phyloP scores from a whole-genome alignment of 139 green algal species.

The Auxenochlorella pyrenoidosa region DNA sequence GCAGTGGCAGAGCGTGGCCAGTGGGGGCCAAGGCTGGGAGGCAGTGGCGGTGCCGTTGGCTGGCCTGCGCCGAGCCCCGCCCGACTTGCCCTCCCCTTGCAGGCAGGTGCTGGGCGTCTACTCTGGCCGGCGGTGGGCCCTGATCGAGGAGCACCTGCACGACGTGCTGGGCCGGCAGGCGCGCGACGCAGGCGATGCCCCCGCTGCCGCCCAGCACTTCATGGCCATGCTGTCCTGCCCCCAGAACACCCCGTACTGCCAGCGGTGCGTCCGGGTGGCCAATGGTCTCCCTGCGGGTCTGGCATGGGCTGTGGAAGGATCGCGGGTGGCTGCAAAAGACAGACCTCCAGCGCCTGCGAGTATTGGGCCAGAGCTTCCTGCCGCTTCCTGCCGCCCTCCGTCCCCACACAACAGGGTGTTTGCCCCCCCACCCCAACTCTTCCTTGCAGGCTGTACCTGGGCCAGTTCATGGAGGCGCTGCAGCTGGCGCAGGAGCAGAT shows the following conservation, averaged over 20 bases:
- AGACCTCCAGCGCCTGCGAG: too few species aligned
- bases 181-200: conserved; percentile 57
- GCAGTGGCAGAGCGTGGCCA: too few species aligned
- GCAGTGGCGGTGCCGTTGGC: too few species aligned
- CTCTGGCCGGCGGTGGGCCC: conserved; percentile 66
- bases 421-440: too few species aligned
- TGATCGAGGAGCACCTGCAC: conserved; percentile 92
- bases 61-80: too few species aligned
- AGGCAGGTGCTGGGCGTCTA: conserved; percentile 82
- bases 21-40: too few species aligned
- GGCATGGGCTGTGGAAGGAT: too few species aligned
- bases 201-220: conserved; percentile 72
- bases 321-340: too few species aligned
- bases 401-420: too few species aligned
- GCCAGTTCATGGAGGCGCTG: conserved; percentile 72
- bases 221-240: conserved; percentile 68
- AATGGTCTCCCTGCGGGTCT: too few species aligned
- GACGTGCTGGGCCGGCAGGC: conserved; percentile 81
- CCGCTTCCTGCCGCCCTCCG: too few species aligned
- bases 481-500: conserved; percentile 21
- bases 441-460: conserved; percentile 61
- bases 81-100: not conserved
- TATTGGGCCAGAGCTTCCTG: too few species aligned
- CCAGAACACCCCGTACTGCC: conserved; percentile 56
- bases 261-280: conserved; percentile 52